Conservation (phyloP, 495 filamentous ascomycete species). For the Penicillium lagena region DNA sequence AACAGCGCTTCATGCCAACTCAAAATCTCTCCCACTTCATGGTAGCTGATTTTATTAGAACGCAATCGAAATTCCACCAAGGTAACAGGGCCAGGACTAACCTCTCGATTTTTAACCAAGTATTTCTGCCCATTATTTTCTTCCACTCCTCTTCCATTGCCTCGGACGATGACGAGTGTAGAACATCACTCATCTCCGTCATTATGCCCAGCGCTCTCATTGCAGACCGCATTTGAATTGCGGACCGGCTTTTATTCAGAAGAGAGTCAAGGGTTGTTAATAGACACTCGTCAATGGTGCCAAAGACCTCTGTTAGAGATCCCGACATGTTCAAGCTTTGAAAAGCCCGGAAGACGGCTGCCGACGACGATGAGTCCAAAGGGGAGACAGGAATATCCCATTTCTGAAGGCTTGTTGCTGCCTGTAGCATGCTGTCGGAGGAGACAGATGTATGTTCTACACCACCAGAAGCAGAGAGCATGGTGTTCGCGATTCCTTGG, state of each 20-base stretch:
- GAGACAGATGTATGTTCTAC: slow-evolving; percentile 30
- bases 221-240: slow-evolving; percentile 52
- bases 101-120: slow-evolving; percentile 76
- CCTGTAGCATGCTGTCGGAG: slow-evolving; percentile 64
- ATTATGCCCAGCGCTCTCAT: slow-evolving; percentile 71
- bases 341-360: slow-evolving; percentile 70
- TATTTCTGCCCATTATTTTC: slow-evolving; percentile 56
- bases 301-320: slow-evolving; percentile 42
- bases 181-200: slow-evolving; percentile 73
- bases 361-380: slow-evolving; percentile 51
- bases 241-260: slow-evolving; percentile 46
- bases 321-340: slow-evolving; percentile 67
- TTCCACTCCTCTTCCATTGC: slow-evolving; percentile 57
- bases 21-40: slow-evolving; percentile 74
- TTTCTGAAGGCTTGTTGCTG: slow-evolving; percentile 81
- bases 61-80: slow-evolving; percentile 7
- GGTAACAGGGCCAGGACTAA: slow-evolving; percentile 27
- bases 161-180: slow-evolving; percentile 50
- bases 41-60: slow-evolving; percentile 50
- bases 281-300: slow-evolving; percentile 58
- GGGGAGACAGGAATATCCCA: slow-evolving; percentile 83
- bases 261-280: slow-evolving; percentile 55
- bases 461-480: slow-evolving; percentile 23
- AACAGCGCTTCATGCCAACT: slow-evolving; percentile 77
- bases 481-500: slow-evolving; percentile 41